These are phyloP conservation scores for Ramalina peruviana DNA, from an alignment of 495 filamentous ascomycete genomes.

Conservation along the genomic window DNA sequence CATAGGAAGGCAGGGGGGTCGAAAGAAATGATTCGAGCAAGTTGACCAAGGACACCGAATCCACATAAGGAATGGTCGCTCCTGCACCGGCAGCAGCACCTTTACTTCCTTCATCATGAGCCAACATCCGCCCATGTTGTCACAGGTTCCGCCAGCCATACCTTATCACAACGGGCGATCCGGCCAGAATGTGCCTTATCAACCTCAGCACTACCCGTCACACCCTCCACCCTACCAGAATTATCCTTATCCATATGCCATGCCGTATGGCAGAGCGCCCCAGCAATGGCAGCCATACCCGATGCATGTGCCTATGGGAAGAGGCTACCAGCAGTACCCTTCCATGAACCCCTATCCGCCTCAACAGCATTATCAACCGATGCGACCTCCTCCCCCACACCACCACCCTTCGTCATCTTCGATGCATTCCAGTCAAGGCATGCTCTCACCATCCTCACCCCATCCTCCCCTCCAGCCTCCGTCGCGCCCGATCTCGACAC, in stretches of 20 bases:
- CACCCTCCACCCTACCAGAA: slow-evolving; percentile 33
- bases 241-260: slow-evolving; percentile 32
- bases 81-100: not conserved
- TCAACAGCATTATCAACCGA: slow-evolving; percentile 9
- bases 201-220: slow-evolving; percentile 31
- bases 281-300: slow-evolving; percentile 20
- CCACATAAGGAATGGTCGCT: not conserved
- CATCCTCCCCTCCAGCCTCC: slow-evolving; percentile 34
- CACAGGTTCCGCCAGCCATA: slow-evolving; percentile 42
- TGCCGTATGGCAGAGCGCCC: slow-evolving; percentile 14
- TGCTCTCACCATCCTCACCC: slow-evolving; percentile 15
- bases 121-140: slow-evolving; percentile 38
- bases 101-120: slow-evolving; percentile 30
- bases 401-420: slow-evolving; percentile 16
- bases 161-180: slow-evolving; percentile 28
- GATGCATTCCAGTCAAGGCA: slow-evolving; percentile 13
- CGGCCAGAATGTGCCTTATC: slow-evolving; percentile 36
- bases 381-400: slow-evolving; percentile 12
- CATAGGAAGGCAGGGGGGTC: too few species aligned
- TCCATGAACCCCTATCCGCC: slow-evolving; percentile 36
- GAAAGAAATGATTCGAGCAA: too few species aligned
- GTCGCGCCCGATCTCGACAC: slow-evolving; percentile 25
- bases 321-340: slow-evolving; percentile 23
- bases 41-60: too few species aligned
- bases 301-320: slow-evolving; percentile 13